Evolutionary conservation across 345 rosid species (phyloP), one percentile per base, ranked within the genome.

Genomic region (Anastatica hierochuntica): DNA sequence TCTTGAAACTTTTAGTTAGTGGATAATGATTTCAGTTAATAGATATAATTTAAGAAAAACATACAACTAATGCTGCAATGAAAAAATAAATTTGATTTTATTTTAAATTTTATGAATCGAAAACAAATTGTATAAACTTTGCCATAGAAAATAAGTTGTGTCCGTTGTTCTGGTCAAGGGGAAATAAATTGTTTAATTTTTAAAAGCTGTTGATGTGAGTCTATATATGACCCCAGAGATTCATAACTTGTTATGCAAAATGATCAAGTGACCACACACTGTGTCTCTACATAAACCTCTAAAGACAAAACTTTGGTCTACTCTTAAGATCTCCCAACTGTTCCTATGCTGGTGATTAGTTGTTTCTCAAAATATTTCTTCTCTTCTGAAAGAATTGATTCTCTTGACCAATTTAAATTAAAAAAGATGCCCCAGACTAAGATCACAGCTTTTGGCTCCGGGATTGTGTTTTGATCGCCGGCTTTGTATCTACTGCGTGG

Each of bases 101-200:
- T n/a, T n/a, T n/a, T n/a, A n/a, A n/a, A n/a, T n/a, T n/a, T 29
- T 29, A 6, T 29, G 6, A 4, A 29, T 2, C 6, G 8, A 29
- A 29, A 29, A 29, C 10, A 29, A 4, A 6, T 29, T 29, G 6
- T 29, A 29, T 29, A 29, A 3, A 29, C 9, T 29, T 6, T 6
- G 9, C 6, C 2, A 4, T 29, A 1, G 6, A 8, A 29, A 29
- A 29, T 29, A 21, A 21, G 24, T 21, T 26, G 23, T 49, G 69
- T 49, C 63, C 57, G 24, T 64, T 64, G 53, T 58, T 42, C 40
- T 34, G 45, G 63, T 49, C 53, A 34, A 49, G 27, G 13, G 4
- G 41, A 7, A 7, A 27, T 8, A 1, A 8, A 0, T 10, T 23
- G n/a, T 16, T 18, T 5, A 33, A 12, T 41, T 30, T 20, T 12